Base-by-base conservation (phyloP, 495 filamentous ascomycete genomes). In the Cladorrhinum samala region DNA sequence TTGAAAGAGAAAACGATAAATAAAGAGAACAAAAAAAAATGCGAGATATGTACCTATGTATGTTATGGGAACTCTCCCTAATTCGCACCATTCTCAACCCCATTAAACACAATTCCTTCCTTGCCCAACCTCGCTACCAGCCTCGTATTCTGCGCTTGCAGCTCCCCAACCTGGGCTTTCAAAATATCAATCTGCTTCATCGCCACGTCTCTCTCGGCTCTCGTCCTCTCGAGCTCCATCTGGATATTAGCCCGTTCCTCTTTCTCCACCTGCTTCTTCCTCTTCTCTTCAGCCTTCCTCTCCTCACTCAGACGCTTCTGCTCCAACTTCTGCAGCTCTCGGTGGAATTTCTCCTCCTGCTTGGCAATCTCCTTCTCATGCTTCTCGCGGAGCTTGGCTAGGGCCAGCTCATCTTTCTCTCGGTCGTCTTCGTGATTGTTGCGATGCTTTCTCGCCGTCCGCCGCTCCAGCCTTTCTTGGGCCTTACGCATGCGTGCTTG, bases 401-500 rank as follows among this genome's bases (percentile, higher is more conserved):
- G 43, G 8, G 75, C 69, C 44, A 62, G 62, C 62, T 69, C 76
- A 56, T 75, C 79, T 66, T 71, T 75, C 42, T 64, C 36, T 19
- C 33, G 33, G 8, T 55, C 19, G 7, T 37, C 9, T 9, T 30
- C 20, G 20, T 61, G 63, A 50, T 74, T 77, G 5, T 59, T 55
- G 9, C 68, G 61, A 14, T 74, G 68, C 17, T 73, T 69, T 54
- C 78, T 73, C 13, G 76, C 70, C 20, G 73, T 70, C 50, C 79
- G n/a, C n/a, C n/a, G 74, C 68, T 54, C 60, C 0, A 95, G 70
- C 59, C 90, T 88, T 37, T 83, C 80, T 18, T 90, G 81, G 2
- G 88, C 73, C 51, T 86, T 83, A 37, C 76, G 76, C 54, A 85
- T 85, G 52, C 84, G 82, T 6, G 84, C 75, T 11, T 87, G 77